A percentile compares a stretch with the other conserved stretches of the same genome.
Conservation (phyloP, 2,329 filamentous ascomycete genomes). For the Pezicula carpinea region DNA sequence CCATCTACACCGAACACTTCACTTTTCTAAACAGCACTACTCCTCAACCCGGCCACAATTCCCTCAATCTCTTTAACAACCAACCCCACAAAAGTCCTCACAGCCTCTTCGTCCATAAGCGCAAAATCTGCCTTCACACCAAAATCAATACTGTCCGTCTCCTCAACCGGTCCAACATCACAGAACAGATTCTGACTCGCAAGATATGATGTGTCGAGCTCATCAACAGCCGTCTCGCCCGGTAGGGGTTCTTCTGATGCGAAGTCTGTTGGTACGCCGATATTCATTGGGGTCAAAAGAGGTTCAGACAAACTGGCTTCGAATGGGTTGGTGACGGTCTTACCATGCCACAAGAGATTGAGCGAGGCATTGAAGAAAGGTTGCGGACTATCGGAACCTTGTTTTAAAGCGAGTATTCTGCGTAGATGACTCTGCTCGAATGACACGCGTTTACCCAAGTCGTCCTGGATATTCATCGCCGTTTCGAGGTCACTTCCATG, state of each 20-base stretch:
- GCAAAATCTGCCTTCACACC: slow-evolving; percentile 3
- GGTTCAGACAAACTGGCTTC: neutral
- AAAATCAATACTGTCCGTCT: slow-evolving; percentile 5
- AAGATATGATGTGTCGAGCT: neutral
- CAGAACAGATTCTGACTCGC: slow-evolving; percentile 1
- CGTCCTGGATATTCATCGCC: neutral
- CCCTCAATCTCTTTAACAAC: neutral
- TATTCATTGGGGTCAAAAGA: neutral
- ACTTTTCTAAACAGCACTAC: neutral
- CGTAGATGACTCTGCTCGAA: slow-evolving; percentile 4
- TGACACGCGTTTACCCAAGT: neutral
- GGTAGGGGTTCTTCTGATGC: neutral
- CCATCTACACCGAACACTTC: no score
- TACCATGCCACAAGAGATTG: slow-evolving; percentile 2
- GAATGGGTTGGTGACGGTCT: neutral
- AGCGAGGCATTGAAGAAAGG: slow-evolving; percentile 4
- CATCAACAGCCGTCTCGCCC: slow-evolving; percentile 1
- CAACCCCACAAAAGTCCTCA: neutral
- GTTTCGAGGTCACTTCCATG: neutral
- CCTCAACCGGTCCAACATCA: slow-evolving; percentile 1
- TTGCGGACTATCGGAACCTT: neutral
- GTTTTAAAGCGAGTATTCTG: neutral
- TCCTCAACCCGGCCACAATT: neutral
- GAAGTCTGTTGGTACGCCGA: slow-evolving; percentile 2
- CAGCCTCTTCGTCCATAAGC: neutral